phyloP scores from a whole-genome alignment of 2,329 filamentous ascomycete genomes.

The Curvularia sp. region DNA sequence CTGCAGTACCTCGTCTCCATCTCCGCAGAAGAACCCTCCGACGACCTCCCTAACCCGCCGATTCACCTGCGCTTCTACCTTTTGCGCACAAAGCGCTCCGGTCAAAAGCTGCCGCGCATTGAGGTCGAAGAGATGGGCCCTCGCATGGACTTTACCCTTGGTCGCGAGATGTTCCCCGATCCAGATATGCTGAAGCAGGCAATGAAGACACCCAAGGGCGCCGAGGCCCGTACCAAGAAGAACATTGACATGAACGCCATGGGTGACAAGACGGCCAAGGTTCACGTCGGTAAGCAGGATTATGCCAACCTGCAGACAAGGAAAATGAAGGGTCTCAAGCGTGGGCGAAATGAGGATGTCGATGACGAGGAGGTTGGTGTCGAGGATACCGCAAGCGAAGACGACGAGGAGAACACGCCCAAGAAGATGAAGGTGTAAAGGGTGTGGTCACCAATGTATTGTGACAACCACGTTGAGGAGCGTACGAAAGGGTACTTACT shows the following conservation, averaged over 20 bases:
- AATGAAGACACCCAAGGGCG: constrained; percentile 80
- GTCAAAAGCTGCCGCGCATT: constrained; percentile 85
- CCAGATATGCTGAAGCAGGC: constrained; percentile 84
- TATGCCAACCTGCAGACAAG: constrained; percentile 86
- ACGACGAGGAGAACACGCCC: constrained; percentile 27
- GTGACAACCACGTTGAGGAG: background rate
- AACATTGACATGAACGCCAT: constrained; percentile 90
- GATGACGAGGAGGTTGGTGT: constrained; percentile 45
- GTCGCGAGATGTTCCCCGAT: constrained; percentile 80
- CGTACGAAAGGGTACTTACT: constrained; percentile 9
- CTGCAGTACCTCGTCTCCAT: constrained; percentile 89
- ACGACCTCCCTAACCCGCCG: constrained; percentile 53
- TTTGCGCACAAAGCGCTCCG: constrained; percentile 83
- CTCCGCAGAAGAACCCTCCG: constrained; percentile 68
- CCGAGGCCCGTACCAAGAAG: constrained; percentile 86
- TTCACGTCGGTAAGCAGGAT: constrained; percentile 92
- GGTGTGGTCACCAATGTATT: background rate
- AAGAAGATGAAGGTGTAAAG: constrained; percentile 39
- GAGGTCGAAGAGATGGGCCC: constrained; percentile 97
- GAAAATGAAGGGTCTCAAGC: constrained; percentile 99
- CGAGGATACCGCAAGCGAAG: constrained; percentile 34
- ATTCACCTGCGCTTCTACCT: constrained; percentile 81
- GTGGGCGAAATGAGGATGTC: constrained; percentile 61
- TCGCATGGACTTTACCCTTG: constrained; percentile 87
- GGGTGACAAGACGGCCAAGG: constrained; percentile 94